Evolutionary conservation across 2,329 filamentous ascomycete species (phyloP).

Genomic region (Sclerotinia borealis): DNA sequence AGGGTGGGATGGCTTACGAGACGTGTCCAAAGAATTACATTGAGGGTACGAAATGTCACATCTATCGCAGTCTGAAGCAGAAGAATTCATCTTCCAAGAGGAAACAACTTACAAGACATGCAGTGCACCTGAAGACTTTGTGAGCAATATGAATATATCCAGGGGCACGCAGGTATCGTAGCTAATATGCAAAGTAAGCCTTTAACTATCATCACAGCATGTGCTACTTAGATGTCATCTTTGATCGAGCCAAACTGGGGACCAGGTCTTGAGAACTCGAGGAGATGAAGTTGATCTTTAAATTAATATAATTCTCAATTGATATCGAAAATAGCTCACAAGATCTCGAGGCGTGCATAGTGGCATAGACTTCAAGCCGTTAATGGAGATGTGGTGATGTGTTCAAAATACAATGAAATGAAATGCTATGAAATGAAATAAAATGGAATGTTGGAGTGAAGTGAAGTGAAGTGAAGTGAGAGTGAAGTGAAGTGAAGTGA

Average conservation of each 20-base stretch:
- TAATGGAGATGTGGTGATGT: not conserved
- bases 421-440: not conserved
- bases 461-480: constrained; percentile 6
- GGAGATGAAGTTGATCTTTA: not conserved
- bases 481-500: not conserved
- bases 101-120: not conserved
- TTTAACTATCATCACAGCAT: not conserved
- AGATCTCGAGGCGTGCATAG: not conserved
- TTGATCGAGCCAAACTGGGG: not conserved
- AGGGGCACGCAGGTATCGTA: not conserved
- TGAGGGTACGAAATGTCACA: not conserved
- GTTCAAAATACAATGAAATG: no score
- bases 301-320: not conserved
- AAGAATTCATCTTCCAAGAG: not conserved
- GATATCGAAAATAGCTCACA: not conserved
- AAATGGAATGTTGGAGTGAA: not conserved
- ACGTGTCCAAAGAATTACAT: not conserved
- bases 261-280: not conserved
- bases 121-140: not conserved
- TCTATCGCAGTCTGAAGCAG: not conserved
- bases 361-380: no score
- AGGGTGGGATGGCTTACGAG: not conserved
- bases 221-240: not conserved
- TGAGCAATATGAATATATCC: not conserved
- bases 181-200: not conserved